These are phyloP conservation scores for Aspergillus haitiensis DNA, from an alignment of 495 filamentous ascomycete genomes.

Conservation along the genomic window DNA sequence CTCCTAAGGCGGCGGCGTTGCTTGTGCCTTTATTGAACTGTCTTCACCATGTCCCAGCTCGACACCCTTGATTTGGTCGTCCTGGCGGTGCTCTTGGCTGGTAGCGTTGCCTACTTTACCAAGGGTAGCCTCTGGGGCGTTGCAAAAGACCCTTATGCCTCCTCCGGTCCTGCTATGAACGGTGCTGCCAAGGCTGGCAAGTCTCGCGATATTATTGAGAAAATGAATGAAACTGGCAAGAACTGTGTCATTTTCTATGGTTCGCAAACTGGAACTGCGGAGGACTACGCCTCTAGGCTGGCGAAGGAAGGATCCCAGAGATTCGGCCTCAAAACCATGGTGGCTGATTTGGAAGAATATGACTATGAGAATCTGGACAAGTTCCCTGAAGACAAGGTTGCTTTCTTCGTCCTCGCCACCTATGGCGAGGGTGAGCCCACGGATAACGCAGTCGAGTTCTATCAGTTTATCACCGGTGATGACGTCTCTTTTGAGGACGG, in stretches of 20 bases:
- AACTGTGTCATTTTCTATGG: conserved; percentile 99
- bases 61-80: conserved; percentile 93
- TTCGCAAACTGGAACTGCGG: conserved; percentile 96
- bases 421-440: conserved; percentile 99
- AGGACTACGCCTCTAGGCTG: conserved; percentile 96
- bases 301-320: conserved; percentile 96
- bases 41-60: conserved; percentile 79
- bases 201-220: conserved; percentile 89
- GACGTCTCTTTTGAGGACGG: conserved; percentile 78
- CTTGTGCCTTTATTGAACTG: conserved; percentile 7
- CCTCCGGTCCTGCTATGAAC: conserved; percentile 64
- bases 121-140: conserved; percentile 89
- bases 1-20: conserved; percentile 1
- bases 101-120: conserved; percentile 93
- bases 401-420: conserved; percentile 93
- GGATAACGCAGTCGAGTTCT: conserved; percentile 98
- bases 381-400: conserved; percentile 85
- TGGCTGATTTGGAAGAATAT: conserved; percentile 96
- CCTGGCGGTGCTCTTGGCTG: conserved; percentile 78
- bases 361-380: conserved; percentile 93
- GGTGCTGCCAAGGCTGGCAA: conserved; percentile 76
- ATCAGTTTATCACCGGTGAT: conserved; percentile 88
- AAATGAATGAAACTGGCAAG: conserved; percentile 92
- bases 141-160: conserved; percentile 82
- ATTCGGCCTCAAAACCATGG: conserved; percentile 97